phyloP scores from a whole-genome alignment of 371 early-diverging fungal genomes.

The Umbelopsis sp. region DNA sequence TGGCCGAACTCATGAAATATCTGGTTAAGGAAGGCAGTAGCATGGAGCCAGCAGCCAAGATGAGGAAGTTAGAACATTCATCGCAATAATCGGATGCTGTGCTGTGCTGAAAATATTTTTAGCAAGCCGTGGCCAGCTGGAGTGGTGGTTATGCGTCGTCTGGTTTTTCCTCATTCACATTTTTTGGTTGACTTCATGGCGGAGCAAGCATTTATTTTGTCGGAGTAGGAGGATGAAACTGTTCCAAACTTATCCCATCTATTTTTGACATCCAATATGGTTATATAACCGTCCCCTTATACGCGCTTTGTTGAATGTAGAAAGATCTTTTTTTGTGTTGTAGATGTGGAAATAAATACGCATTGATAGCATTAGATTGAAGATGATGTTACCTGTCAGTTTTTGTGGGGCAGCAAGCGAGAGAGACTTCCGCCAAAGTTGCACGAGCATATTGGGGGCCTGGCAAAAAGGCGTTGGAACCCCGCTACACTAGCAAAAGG shows the following conservation, averaged over 20 bases:
- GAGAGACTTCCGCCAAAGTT: not conserved
- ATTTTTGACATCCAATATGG: not conserved
- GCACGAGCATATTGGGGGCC: constrained; percentile 12
- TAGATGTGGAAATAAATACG: not conserved
- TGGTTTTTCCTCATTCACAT: not conserved
- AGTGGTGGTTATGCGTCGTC: not conserved
- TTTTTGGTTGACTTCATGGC: not conserved
- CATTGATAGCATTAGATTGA: too few species aligned
- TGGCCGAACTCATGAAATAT: constrained; percentile 58
- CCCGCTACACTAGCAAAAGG: not conserved
- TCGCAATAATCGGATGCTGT: not conserved
- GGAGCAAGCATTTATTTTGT: not conserved
- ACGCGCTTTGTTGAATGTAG: too few species aligned
- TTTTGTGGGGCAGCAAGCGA: too few species aligned
- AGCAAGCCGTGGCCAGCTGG: not conserved
- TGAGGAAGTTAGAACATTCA: constrained; percentile 2
- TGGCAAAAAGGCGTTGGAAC: not conserved
- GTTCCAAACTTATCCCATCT: constrained; percentile 7
- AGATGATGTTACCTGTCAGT: too few species aligned
- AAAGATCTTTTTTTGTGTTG: too few species aligned
- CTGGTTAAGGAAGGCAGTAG: constrained; percentile 41
- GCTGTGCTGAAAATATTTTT: too few species aligned
- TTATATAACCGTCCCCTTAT: not conserved
- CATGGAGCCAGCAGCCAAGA: constrained; percentile 9
- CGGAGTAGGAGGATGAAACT: constrained; percentile 1